phyloP scores from a whole-genome alignment of 441 rosid species.

The Eruca vesicaria region DNA sequence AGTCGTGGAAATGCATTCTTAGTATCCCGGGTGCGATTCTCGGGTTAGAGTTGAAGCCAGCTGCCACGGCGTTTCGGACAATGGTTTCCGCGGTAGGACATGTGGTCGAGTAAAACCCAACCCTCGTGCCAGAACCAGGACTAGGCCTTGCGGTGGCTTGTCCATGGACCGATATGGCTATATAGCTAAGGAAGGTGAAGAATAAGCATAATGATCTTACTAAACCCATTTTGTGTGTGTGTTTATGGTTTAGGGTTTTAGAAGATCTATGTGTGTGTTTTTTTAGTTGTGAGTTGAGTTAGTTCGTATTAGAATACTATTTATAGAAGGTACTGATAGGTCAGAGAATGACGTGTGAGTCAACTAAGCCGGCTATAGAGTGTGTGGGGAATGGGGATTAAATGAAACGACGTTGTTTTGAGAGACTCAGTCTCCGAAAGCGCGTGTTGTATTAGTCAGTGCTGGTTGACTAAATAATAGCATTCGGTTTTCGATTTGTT shows the following conservation, averaged over 20 bases:
- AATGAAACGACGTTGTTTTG: constrained; percentile 11
- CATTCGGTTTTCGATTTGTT: constrained; percentile 17
- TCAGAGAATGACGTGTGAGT: constrained; percentile 15
- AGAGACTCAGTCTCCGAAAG: not conserved
- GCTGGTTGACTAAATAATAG: constrained; percentile 17
- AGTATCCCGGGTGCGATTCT: constrained; percentile 59
- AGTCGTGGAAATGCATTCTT: constrained; percentile 77
- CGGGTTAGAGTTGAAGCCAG: constrained; percentile 49
- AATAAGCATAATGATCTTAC: constrained; percentile 21
- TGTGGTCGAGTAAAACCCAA: constrained; percentile 53
- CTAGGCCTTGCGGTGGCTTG: constrained; percentile 12
- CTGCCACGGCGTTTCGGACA: constrained; percentile 46
- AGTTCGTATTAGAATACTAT: constrained; percentile 1
- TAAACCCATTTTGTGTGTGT: constrained; percentile 14
- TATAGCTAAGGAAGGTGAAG: constrained; percentile 6
- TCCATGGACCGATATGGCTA: constrained; percentile 16
- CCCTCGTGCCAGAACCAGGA: constrained; percentile 46
- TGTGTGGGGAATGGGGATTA: not conserved
- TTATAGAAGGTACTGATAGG: constrained; percentile 12
- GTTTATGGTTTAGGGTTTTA: not conserved
- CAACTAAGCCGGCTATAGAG: constrained; percentile 27
- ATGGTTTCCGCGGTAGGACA: constrained; percentile 62
- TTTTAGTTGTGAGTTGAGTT: constrained; percentile 12
- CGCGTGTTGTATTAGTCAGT: constrained; percentile 27
- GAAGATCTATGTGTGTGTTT: constrained; percentile 11